phyloP scores from a whole-genome alignment of 2,329 filamentous ascomycete species.

The Penicillium sp. region DNA sequence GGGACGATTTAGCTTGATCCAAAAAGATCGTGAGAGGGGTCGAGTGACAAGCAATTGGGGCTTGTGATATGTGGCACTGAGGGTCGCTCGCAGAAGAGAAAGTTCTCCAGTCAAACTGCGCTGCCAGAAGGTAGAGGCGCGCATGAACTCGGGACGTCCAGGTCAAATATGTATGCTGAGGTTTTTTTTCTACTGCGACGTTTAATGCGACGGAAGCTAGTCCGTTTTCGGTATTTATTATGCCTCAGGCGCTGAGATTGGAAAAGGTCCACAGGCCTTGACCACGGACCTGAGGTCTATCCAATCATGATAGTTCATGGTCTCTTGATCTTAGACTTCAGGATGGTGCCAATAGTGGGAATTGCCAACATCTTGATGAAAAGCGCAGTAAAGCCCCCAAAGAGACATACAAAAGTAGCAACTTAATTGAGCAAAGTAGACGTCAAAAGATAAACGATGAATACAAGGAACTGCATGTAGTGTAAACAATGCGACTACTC shows the following conservation, averaged over 20 bases:
- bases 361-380: no score
- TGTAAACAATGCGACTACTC: no score
- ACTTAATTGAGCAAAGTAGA: neutral
- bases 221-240: neutral
- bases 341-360: no score
- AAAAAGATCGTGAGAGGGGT: neutral
- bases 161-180: neutral
- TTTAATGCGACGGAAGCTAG: neutral
- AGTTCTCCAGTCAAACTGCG: conserved; percentile 17
- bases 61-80: neutral
- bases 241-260: neutral
- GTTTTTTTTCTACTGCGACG: neutral
- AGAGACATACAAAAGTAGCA: neutral
- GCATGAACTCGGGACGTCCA: conserved; percentile 19
- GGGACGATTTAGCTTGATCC: conserved; percentile 4
- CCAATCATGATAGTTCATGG: no score
- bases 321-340: no score
- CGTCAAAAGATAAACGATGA: no score
- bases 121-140: conserved; percentile 18
- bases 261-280: no score
- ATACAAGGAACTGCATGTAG: no score
- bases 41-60: neutral
- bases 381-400: no score
- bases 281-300: no score
- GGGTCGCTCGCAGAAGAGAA: neutral